Conservation (phyloP, 805 yeast genomes). For the Candida sakaeoensis region DNA sequence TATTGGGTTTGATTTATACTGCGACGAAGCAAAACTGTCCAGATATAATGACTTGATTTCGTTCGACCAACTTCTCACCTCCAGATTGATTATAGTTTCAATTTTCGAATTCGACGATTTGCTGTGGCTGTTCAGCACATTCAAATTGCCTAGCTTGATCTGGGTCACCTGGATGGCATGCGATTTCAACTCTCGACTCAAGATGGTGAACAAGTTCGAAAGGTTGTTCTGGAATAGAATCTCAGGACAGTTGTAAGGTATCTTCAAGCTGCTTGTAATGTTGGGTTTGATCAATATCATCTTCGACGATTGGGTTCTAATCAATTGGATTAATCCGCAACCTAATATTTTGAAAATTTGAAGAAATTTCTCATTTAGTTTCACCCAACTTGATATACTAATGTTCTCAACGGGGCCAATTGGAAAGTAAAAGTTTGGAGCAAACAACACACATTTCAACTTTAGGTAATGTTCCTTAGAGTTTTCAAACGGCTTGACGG, state of each 20-base stretch:
- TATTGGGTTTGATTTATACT: slow-evolving; percentile 27
- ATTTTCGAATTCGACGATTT: slow-evolving; percentile 19
- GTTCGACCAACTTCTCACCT: slow-evolving; percentile 36
- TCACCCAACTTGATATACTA: slow-evolving; percentile 50
- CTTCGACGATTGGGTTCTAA: slow-evolving; percentile 48
- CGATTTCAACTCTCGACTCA: slow-evolving; percentile 33
- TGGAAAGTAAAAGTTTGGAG: slow-evolving; percentile 69
- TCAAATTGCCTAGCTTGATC: slow-evolving; percentile 38
- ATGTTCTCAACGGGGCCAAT: slow-evolving; percentile 63
- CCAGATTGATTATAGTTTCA: slow-evolving; percentile 28
- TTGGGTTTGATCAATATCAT: slow-evolving; percentile 52
- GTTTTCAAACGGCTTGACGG: slow-evolving; percentile 57
- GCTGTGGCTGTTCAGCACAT: slow-evolving; percentile 22
- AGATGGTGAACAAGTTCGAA: slow-evolving; percentile 28
- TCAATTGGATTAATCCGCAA: slow-evolving; percentile 52
- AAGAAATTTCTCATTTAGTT: slow-evolving; percentile 42
- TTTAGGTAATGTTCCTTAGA: slow-evolving; percentile 53
- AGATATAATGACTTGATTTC: slow-evolving; percentile 33
- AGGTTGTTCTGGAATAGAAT: slow-evolving; percentile 48
- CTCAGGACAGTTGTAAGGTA: slow-evolving; percentile 67
- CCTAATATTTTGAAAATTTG: slow-evolving; percentile 50
- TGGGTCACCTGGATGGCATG: slow-evolving; percentile 38
- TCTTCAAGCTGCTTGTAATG: slow-evolving; percentile 48
- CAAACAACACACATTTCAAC: slow-evolving; percentile 61
- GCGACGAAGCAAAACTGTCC: slow-evolving; percentile 27